Evolutionary conservation across 176 grass and related monocot species (phyloP).

Genomic region (Carex littledalei): DNA sequence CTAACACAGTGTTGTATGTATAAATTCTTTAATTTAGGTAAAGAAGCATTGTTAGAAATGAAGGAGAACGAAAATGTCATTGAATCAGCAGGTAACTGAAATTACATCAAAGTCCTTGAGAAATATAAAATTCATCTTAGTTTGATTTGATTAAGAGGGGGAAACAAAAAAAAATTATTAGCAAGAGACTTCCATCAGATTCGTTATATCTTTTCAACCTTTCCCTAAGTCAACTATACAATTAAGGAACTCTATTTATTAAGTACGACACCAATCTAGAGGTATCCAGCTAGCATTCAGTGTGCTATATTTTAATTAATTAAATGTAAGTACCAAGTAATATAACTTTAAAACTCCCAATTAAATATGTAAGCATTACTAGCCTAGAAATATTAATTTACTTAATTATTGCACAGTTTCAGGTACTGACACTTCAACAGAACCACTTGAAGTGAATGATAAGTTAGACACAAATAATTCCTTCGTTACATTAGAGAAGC

Average conservation of each 20-base stretch:
- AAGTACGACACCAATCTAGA: slow-evolving; percentile 8
- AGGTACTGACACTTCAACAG: background rate
- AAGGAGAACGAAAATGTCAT: background rate
- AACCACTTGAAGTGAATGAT: background rate
- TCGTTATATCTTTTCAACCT: background rate
- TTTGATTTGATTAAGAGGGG: background rate
- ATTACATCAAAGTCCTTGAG: background rate
- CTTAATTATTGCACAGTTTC: background rate
- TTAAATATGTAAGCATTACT: background rate
- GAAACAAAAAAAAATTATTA: slow-evolving; percentile 5
- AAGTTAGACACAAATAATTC: background rate
- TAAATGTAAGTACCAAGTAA: background rate
- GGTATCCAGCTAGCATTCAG: background rate
- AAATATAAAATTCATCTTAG: background rate
- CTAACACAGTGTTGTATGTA: background rate
- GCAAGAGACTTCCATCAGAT: background rate
- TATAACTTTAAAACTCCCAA: background rate
- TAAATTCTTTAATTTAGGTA: background rate
- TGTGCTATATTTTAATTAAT: slow-evolving; percentile 3
- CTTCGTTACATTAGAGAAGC: slow-evolving; percentile 1
- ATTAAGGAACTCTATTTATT: slow-evolving; percentile 4
- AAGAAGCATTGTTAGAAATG: background rate
- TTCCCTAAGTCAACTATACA: background rate
- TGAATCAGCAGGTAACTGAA: background rate
- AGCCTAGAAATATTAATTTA: background rate